A percentile compares a stretch with the other conserved stretches of the same genome.
Conservation (phyloP, 306 rosid species). For the Erythrophleum fordii region DNA sequence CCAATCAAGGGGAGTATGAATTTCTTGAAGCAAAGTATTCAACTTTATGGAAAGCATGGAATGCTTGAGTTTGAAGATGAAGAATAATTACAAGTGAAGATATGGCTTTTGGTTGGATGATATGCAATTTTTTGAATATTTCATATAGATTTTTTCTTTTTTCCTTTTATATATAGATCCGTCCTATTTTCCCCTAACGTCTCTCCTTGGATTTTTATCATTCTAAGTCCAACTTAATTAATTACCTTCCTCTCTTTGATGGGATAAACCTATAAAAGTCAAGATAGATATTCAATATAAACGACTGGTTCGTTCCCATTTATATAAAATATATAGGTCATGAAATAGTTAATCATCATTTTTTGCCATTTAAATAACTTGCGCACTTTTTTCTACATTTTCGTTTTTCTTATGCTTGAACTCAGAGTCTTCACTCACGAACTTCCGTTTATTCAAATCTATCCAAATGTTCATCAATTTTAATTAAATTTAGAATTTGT, state of each 20-base stretch:
- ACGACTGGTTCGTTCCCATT: background rate
- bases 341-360: too few relatives aligned
- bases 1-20: background rate
- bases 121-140: background rate
- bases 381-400: background rate
- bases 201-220: background rate
- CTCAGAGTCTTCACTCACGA: background rate
- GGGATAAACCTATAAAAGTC: background rate
- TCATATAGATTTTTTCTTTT: background rate
- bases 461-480: background rate
- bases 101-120: background rate
- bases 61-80: conserved; percentile 19
- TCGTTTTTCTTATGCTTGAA: background rate
- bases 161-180: background rate
- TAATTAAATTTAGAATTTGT: background rate
- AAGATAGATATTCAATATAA: background rate
- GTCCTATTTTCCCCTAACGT: background rate
- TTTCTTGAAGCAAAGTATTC: background rate
- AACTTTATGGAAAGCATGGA: background rate
- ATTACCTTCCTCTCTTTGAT: background rate
- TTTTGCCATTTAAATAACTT: too few relatives aligned
- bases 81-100: background rate
- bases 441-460: background rate
- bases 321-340: background rate
- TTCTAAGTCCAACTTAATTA: background rate